A percentile compares a stretch with the other conserved stretches of the same genome.
Conservation (phyloP, 306 rosid species). For the Lathyrus aphaca region DNA sequence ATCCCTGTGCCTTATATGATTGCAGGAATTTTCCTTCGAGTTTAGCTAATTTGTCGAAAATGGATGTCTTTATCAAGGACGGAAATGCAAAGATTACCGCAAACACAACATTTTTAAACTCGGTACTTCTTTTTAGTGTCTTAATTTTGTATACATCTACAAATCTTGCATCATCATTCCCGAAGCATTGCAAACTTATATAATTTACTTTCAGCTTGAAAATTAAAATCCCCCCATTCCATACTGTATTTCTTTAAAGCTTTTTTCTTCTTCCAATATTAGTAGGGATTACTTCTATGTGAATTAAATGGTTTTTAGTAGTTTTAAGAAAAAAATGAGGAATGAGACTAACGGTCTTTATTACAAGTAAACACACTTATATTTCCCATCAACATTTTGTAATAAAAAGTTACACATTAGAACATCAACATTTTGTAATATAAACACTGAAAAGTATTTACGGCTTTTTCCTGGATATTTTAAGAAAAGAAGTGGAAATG, state of each 20-base stretch:
- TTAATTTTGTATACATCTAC: constrained; percentile 14
- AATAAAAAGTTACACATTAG: too few relatives aligned
- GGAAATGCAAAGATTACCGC: constrained; percentile 87
- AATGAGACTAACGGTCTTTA: too few relatives aligned
- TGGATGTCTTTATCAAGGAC: constrained; percentile 80
- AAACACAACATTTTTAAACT: constrained; percentile 61
- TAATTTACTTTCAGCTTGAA: constrained; percentile 28
- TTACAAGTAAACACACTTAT: too few relatives aligned
- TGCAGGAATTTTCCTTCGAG: constrained; percentile 85
- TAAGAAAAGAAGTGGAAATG: too few relatives aligned
- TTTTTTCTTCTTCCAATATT: constrained; percentile 3
- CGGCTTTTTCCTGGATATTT: too few relatives aligned
- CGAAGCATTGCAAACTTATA: constrained; percentile 21
- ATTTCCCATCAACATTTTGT: too few relatives aligned
- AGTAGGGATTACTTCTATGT: constrained; percentile 22
- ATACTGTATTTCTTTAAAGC: constrained; percentile 7
- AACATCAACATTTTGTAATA: too few relatives aligned
- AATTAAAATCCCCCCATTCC: constrained; percentile 27
- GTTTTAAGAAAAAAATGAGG: too few relatives aligned
- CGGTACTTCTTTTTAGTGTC: constrained; percentile 54
- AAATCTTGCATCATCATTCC: constrained; percentile 19
- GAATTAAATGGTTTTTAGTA: constrained; percentile 25
- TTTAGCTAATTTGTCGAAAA: constrained; percentile 77
- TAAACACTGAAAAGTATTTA: too few relatives aligned
- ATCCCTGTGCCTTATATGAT: constrained; percentile 25